These are phyloP conservation scores for Populus euphratica DNA, from an alignment of 345 rosid genomes.

Conservation along the genomic window DNA sequence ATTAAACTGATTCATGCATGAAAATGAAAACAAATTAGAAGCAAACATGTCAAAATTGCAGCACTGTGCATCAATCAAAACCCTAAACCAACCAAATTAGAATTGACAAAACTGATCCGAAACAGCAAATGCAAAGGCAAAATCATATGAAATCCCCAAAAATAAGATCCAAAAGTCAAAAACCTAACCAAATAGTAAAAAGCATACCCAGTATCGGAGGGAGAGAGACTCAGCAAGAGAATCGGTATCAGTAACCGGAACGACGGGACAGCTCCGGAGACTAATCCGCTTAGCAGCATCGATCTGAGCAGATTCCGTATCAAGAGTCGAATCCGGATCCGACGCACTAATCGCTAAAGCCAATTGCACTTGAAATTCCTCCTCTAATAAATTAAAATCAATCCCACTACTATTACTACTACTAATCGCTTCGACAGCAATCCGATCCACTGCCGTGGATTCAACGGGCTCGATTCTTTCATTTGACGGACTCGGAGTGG, in stretches of 20 bases:
- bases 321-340: slow-evolving; percentile 60
- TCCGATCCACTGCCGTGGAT: slow-evolving; percentile 43
- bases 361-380: slow-evolving; percentile 91
- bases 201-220: slow-evolving; percentile 78
- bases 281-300: slow-evolving; percentile 95
- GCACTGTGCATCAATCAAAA: neutral
- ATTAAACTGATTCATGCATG: neutral
- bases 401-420: slow-evolving; percentile 6
- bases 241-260: slow-evolving; percentile 44
- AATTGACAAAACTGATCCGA: slow-evolving; percentile 4
- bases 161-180: slow-evolving; percentile 5
- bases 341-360: slow-evolving; percentile 96
- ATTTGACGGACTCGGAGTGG: slow-evolving; percentile 31
- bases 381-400: slow-evolving; percentile 78
- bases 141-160: slow-evolving; percentile 11
- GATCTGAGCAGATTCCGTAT: slow-evolving; percentile 87
- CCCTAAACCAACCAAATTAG: neutral
- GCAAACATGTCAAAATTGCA: neutral
- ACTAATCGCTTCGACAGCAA: slow-evolving; percentile 14
- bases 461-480: slow-evolving; percentile 52
- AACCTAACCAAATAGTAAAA: neutral
- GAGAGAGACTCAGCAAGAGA: slow-evolving; percentile 64
- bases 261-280: slow-evolving; percentile 49
- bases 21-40: neutral
- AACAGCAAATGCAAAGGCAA: slow-evolving; percentile 15